Base-by-base conservation (phyloP, 2,329 filamentous ascomycete species). In the Cordyceps farinosa region DNA sequence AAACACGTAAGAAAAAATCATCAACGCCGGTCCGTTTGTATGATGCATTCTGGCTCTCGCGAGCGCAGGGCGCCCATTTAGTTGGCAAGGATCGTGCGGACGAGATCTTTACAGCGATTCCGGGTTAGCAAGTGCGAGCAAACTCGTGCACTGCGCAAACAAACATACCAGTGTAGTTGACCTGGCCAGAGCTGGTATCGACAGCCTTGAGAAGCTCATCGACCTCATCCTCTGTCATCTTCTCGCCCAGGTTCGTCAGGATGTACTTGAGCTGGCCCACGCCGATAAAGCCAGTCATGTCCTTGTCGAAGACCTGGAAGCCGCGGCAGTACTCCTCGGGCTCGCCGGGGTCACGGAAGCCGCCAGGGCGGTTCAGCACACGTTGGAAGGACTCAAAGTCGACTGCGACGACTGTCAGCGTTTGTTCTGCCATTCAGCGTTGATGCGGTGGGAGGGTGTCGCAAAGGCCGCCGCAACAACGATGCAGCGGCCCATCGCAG, bases 301-400 rank as follows among this genome's bases (percentile, higher is more conserved):
- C 95, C 81, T 99, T 99, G 80, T 99, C 95, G 72, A 99, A 99
- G 61, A 99, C 95, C 79, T 99, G 95, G 83, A 99, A 99, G 62
- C 95, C 95, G 66, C 94, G 91, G 79, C 94, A 97, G 81, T 99
- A 99, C 78, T 98, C 94, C 74, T 98, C 94, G 47, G 95, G 94
- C 80, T 97, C 93, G 75, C 95, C 95, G 2, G 95, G 93, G 73
- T 98, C 95, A 76, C 95, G 92, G 90, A 99, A 99, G 72, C 95
- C 95, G 75, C 93, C 93, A 42, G 95, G 95, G 68, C 95, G 90
- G 86, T 98, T 98, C 68, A 99, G 91, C 71, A 98, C 88, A 79
- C 95, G 95, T 78, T 90, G 88, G 83, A 99, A 99, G 69, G 92
- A 91, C 76, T 98, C 94, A 76, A 98, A 99, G 79, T 98, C 95